These are phyloP conservation scores for Xerocomellus chrysenteron DNA, from an alignment of 768 basidiomycete species.

Conservation along the genomic window DNA sequence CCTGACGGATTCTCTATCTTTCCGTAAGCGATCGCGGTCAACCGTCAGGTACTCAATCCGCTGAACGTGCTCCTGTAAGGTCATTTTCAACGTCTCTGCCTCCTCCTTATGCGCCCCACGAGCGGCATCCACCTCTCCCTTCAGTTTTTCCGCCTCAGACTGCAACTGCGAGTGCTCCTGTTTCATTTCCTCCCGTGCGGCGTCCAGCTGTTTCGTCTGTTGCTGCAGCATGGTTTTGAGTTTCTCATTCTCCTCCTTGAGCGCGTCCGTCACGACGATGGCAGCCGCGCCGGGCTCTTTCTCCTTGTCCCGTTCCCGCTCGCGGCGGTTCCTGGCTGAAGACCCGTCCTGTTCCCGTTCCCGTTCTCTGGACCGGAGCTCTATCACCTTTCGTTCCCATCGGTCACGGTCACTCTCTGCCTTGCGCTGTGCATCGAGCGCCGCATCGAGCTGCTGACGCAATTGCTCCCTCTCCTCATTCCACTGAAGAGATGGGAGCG, in stretches of 20 bases:
- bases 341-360: constrained; percentile 18
- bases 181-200: constrained; percentile 8
- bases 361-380: constrained; percentile 16
- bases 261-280: not conserved
- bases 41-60: constrained; percentile 21
- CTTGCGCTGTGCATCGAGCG: constrained; percentile 14
- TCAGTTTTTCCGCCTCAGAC: constrained; percentile 11
- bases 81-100: constrained; percentile 15
- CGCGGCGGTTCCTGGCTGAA: constrained; percentile 14
- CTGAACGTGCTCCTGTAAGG: constrained; percentile 17
- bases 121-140: constrained; percentile 11
- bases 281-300: not conserved
- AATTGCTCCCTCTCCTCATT: constrained; percentile 14
- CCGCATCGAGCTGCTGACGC: constrained; percentile 10
- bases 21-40: constrained; percentile 27
- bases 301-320: constrained; percentile 19
- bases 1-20: constrained; percentile 21
- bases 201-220: constrained; percentile 15
- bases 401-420: constrained; percentile 17
- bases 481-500: not conserved
- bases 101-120: constrained; percentile 11
- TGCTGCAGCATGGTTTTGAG: constrained; percentile 21
- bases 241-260: constrained; percentile 27
- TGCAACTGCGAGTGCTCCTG: constrained; percentile 10
- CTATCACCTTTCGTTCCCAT: constrained; percentile 23